A percentile compares a stretch with the other conserved stretches of the same genome.
These are phyloP conservation scores for Epichloe bromicola DNA, from an alignment of 2,329 filamentous ascomycete species.

Conservation along the genomic window DNA sequence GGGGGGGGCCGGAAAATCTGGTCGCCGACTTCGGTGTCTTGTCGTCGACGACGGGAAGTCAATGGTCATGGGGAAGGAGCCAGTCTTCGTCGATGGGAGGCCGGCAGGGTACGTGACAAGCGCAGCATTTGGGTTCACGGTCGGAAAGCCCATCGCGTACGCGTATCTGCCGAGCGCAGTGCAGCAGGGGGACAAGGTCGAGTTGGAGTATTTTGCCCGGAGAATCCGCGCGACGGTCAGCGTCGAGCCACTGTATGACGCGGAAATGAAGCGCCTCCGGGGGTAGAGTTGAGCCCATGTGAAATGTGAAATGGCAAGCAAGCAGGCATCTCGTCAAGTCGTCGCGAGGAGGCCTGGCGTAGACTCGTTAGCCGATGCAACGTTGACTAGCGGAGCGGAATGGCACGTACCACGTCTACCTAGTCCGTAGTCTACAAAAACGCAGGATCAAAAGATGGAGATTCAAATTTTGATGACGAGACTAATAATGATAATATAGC, in stretches of 20 bases:
- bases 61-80: conserved; percentile 48
- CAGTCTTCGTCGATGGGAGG: conserved; percentile 36
- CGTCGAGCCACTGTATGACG: conserved; percentile 26
- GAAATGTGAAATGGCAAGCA: too few relatives aligned
- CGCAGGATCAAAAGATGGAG: too few relatives aligned
- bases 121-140: conserved; percentile 45
- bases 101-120: conserved; percentile 45
- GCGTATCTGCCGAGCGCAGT: conserved; percentile 39
- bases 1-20: conserved; percentile 6
- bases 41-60: conserved; percentile 43
- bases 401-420: too few relatives aligned
- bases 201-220: conserved; percentile 49
- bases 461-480: too few relatives aligned
- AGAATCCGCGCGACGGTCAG: conserved; percentile 40
- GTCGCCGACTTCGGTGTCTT: conserved; percentile 32
- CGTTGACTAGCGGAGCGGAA: too few relatives aligned
- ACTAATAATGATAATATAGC: too few relatives aligned
- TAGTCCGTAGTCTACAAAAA: too few relatives aligned
- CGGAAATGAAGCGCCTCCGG: conserved; percentile 5
- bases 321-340: too few relatives aligned
- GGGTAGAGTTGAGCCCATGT: neutral
- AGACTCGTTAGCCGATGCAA: too few relatives aligned
- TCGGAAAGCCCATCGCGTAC: conserved; percentile 46
- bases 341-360: too few relatives aligned
- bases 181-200: conserved; percentile 34